A percentile compares a stretch with the other conserved stretches of the same genome.
phyloP scores from a whole-genome alignment of 2,329 filamentous ascomycete species.

The Ustulina deusta region DNA sequence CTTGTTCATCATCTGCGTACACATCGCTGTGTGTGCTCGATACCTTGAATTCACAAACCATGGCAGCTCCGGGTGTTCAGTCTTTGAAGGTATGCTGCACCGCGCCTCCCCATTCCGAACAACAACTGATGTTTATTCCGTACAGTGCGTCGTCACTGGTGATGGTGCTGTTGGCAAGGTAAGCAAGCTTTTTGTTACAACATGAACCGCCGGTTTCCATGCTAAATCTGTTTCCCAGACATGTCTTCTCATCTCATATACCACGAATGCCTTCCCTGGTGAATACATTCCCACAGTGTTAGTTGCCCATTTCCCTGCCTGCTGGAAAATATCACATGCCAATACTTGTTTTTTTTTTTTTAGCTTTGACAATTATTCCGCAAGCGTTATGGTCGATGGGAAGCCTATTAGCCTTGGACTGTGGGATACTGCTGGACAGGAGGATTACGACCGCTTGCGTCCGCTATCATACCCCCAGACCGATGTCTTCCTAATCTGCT shows the following conservation, averaged over 20 bases:
- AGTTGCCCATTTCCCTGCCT: conserved; percentile 52
- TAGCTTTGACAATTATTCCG: conserved; percentile 99
- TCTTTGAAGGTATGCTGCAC: conserved; percentile 84
- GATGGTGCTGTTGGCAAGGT: conserved; percentile 99
- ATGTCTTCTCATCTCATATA: conserved; percentile 99
- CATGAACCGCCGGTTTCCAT: neutral
- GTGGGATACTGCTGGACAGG: conserved; percentile 98
- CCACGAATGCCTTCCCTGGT: conserved; percentile 99
- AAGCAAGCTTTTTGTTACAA: conserved; percentile 56
- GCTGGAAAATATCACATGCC: conserved; percentile 32
- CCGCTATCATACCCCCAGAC: conserved; percentile 98
- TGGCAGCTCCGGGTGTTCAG: conserved; percentile 87
- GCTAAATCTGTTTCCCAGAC: conserved; percentile 68
- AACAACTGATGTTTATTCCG: conserved; percentile 53
- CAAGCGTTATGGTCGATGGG: conserved; percentile 98
- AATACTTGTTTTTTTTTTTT: conserved; percentile 31
- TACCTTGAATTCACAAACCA: conserved; percentile 61
- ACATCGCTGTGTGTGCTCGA: conserved; percentile 36
- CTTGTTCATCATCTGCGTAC: conserved; percentile 30
- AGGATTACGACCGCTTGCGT: conserved; percentile 96
- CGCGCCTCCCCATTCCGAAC: conserved; percentile 18
- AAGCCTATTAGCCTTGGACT: conserved; percentile 96
- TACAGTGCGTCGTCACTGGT: conserved; percentile 95
- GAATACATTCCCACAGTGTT: conserved; percentile 99
- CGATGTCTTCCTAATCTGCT: conserved; percentile 98